phyloP scores from a whole-genome alignment of 2,329 filamentous ascomycete species.

The Hirsutella rhossiliensis region DNA sequence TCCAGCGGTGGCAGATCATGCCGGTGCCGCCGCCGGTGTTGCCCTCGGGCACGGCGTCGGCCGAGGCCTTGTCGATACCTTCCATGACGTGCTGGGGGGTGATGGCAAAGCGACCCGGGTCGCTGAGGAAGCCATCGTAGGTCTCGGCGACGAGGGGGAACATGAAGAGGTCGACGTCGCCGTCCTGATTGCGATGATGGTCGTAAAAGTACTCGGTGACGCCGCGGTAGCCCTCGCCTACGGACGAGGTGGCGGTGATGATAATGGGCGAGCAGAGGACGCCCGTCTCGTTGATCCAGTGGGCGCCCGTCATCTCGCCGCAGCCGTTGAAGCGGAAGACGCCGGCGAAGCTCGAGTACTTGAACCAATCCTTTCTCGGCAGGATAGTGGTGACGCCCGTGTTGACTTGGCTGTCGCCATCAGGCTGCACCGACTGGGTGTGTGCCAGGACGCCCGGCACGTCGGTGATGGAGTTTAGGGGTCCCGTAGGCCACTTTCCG shows the following conservation, averaged over 20 bases:
- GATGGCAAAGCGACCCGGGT: conserved; percentile 42
- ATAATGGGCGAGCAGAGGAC: conserved; percentile 46
- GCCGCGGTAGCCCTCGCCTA: conserved; percentile 47
- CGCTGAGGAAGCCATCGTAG: conserved; percentile 49
- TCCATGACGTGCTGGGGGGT: conserved; percentile 38
- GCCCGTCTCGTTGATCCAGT: conserved; percentile 51
- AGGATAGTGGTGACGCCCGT: conserved; percentile 39
- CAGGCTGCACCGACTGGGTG: conserved; percentile 27
- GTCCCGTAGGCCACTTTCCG: conserved; percentile 29
- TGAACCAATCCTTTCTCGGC: conserved; percentile 30
- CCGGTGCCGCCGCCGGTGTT: conserved; percentile 56
- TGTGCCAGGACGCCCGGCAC: conserved; percentile 34
- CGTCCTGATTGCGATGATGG: conserved; percentile 27
- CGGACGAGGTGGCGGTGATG: conserved; percentile 44
- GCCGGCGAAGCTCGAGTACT: conserved; percentile 32
- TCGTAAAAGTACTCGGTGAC: conserved; percentile 43
- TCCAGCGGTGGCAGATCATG: conserved; percentile 55
- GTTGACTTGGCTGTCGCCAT: conserved; percentile 22
- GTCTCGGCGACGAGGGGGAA: conserved; percentile 50
- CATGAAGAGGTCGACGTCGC: conserved; percentile 38
- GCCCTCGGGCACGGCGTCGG: conserved; percentile 44
- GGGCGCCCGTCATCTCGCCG: conserved; percentile 48
- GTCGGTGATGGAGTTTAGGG: conserved; percentile 38
- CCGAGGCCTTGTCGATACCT: conserved; percentile 38
- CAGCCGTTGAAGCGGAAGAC: conserved; percentile 52